phyloP scores from a whole-genome alignment of 768 basidiomycete genomes.

The Cytidiella melzeri region DNA sequence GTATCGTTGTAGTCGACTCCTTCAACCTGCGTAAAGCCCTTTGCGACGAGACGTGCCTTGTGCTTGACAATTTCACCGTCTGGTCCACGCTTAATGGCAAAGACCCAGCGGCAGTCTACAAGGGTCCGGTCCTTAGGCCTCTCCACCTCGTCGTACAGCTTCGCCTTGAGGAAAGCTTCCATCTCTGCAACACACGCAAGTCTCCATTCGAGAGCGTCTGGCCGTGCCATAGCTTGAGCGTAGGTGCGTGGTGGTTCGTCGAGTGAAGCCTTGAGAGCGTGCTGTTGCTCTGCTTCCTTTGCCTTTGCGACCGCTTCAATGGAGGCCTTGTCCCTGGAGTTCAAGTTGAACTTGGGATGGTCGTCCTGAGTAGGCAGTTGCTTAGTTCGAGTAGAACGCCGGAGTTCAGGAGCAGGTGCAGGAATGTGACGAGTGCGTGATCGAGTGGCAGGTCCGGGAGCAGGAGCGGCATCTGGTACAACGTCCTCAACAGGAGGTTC shows the following conservation, averaged over 20 bases:
- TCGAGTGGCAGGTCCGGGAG: too few species aligned
- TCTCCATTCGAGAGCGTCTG: slow-evolving; percentile 6
- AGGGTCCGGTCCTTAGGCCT: not conserved
- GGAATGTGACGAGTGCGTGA: too few species aligned
- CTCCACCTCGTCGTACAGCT: slow-evolving; percentile 7
- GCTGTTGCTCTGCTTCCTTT: too few species aligned
- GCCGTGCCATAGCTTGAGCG: not conserved
- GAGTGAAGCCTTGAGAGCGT: too few species aligned
- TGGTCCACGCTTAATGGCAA: not conserved
- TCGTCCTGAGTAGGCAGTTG: too few species aligned
- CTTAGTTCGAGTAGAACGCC: too few species aligned
- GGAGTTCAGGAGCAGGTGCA: too few species aligned
- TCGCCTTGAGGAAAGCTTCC: not conserved
- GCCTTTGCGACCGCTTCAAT: too few species aligned
- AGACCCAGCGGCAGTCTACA: not conserved
- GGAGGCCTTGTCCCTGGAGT: too few species aligned
- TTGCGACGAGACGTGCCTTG: slow-evolving; percentile 14
- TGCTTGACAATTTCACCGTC: not conserved
- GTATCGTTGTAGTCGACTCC: slow-evolving; percentile 23
- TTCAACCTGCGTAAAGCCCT: slow-evolving; percentile 26
- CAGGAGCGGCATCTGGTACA: too few species aligned
- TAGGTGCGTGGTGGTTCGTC: not conserved
- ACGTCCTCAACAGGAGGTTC: too few species aligned
- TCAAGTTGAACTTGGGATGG: too few species aligned
- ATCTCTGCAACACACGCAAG: slow-evolving; percentile 7